A percentile compares a stretch with the other conserved stretches of the same genome.
These are phyloP conservation scores for Vaccinium darrowii DNA, from an alignment of 148 eudicot genomes.

Conservation along the genomic window DNA sequence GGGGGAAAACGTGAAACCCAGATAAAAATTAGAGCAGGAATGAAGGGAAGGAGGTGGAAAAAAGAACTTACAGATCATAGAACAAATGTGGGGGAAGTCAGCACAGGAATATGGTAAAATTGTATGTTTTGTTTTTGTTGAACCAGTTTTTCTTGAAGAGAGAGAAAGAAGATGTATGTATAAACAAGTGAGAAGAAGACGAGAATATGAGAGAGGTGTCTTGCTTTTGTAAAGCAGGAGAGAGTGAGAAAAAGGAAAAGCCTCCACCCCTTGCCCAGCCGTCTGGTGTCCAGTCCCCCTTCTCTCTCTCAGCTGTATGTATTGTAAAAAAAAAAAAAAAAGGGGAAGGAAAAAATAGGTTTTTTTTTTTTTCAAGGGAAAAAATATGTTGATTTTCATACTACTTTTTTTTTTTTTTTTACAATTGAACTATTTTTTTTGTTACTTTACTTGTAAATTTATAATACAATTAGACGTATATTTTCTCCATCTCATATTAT, in stretches of 20 bases:
- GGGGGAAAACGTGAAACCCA: background rate
- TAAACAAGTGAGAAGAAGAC: slow-evolving; percentile 21
- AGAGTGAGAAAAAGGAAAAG: slow-evolving; percentile 18
- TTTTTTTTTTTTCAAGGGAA: no score
- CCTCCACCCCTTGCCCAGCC: background rate
- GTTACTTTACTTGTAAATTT: background rate
- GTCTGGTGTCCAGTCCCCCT: background rate
- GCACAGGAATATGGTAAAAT: background rate
- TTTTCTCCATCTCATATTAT: no score
- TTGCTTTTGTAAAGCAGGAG: slow-evolving; percentile 34
- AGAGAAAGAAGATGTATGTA: background rate
- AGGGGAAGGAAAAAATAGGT: background rate
- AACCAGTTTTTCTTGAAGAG: background rate
- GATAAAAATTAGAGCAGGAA: background rate
- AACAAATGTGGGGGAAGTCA: slow-evolving; percentile 5
- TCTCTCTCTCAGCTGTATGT: background rate
- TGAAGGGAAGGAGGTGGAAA: background rate
- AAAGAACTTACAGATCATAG: slow-evolving; percentile 25
- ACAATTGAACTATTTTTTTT: background rate
- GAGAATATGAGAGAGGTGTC: slow-evolving; percentile 21
- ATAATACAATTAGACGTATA: no score
- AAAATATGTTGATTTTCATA: no score
- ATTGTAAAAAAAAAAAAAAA: background rate
- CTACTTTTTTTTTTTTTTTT: background rate
- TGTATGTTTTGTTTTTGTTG: background rate